phyloP scores from a whole-genome alignment of 192 early-diverging fungal species.

The Phycomyces nitens region DNA sequence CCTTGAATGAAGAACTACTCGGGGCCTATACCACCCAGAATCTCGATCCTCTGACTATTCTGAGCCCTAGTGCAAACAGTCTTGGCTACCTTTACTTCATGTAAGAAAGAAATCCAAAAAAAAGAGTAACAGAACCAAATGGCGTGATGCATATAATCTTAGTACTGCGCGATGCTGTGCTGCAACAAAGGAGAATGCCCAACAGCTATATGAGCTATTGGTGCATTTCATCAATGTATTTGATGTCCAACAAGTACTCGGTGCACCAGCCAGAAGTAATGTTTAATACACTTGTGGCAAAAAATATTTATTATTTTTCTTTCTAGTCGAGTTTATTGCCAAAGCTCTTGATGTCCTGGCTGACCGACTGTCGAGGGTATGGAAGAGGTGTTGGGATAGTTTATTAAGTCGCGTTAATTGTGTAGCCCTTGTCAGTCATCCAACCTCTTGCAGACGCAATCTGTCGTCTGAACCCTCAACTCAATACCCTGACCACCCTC shows the following conservation, averaged over 20 bases:
- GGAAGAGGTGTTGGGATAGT: neutral
- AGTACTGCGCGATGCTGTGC: slow-evolving; percentile 39
- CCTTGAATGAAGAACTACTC: slow-evolving; percentile 5
- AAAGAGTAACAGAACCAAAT: neutral
- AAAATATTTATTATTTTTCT: too few species aligned
- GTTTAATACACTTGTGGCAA: too few species aligned
- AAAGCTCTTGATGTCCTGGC: slow-evolving; percentile 40
- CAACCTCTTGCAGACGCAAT: slow-evolving; percentile 36
- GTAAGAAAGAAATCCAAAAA: slow-evolving; percentile 36
- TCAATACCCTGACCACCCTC: slow-evolving; percentile 40
- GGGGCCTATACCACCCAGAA: slow-evolving; percentile 12
- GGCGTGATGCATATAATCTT: neutral
- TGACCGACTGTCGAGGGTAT: slow-evolving; percentile 31
- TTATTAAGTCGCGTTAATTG: neutral
- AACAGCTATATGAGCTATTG: slow-evolving; percentile 35
- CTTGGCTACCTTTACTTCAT: slow-evolving; percentile 50
- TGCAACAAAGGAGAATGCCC: slow-evolving; percentile 34
- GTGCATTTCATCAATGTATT: slow-evolving; percentile 39
- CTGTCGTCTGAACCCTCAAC: slow-evolving; percentile 32
- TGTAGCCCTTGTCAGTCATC: slow-evolving; percentile 41
- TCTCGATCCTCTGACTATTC: slow-evolving; percentile 38
- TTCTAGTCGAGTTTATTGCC: slow-evolving; percentile 41
- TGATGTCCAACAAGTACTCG: slow-evolving; percentile 32
- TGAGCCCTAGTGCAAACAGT: slow-evolving; percentile 37
- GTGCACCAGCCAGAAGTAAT: slow-evolving; percentile 40